Evolutionary conservation across 2,329 filamentous ascomycete genomes (phyloP).

Genomic region (Cordyceps tenuipes): DNA sequence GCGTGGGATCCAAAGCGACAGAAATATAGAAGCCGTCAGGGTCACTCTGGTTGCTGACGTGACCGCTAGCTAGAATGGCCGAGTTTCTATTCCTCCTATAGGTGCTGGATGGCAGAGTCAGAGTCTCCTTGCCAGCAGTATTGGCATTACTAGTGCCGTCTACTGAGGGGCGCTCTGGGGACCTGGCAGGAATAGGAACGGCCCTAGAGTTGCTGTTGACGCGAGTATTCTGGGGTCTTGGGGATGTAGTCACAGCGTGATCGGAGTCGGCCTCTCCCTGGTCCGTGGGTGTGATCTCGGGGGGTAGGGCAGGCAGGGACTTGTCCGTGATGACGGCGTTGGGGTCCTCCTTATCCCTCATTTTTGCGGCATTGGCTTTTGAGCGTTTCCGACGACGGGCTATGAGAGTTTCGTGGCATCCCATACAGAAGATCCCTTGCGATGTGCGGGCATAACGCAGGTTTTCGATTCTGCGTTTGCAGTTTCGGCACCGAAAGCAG

Average conservation of each 20-base stretch:
- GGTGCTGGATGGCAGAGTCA: conserved; percentile 64
- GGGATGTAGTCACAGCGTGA: conserved; percentile 61
- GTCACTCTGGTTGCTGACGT: conserved; percentile 38
- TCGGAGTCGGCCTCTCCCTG: conserved; percentile 54
- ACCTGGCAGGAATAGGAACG: conserved; percentile 43
- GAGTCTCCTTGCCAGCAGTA: conserved; percentile 42
- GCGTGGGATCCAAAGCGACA: conserved; percentile 60
- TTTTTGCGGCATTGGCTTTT: conserved; percentile 55
- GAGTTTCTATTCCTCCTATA: conserved; percentile 76
- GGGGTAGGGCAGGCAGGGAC: conserved; percentile 82
- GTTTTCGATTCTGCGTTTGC: conserved; percentile 98
- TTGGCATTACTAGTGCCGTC: not conserved
- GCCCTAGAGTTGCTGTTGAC: conserved; percentile 44
- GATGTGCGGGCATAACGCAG: conserved; percentile 94
- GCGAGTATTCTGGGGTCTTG: conserved; percentile 44
- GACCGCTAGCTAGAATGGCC: conserved; percentile 44
- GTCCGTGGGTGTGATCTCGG: conserved; percentile 57
- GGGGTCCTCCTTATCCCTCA: conserved; percentile 53
- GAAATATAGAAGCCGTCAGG: conserved; percentile 69
- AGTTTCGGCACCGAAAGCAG: conserved; percentile 95
- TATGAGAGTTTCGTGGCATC: conserved; percentile 95
- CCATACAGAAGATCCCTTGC: conserved; percentile 99
- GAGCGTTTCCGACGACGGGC: conserved; percentile 81
- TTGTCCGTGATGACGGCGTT: conserved; percentile 75
- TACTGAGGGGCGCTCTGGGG: conserved; percentile 43